Percentiles rank a stretch among this genome's conserved stretches.
Evolutionary conservation across 78 protist species (phyloP).

Genomic region (Planoprotostelium fungivorum): DNA sequence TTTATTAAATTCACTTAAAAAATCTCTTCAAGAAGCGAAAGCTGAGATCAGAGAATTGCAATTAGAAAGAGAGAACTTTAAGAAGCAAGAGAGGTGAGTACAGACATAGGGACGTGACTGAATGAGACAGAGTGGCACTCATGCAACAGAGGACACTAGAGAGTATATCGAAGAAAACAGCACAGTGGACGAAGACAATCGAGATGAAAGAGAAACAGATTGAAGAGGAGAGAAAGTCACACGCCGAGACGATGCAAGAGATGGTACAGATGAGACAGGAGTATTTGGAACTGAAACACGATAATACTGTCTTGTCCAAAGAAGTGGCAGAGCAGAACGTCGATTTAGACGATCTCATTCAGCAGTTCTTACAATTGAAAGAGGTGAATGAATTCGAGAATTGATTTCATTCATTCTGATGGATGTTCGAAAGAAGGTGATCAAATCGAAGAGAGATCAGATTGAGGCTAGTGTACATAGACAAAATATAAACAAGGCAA

Average conservation of each 20-base stretch:
- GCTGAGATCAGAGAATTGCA: neutral
- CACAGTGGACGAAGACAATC: neutral
- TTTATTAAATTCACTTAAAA: too few species aligned
- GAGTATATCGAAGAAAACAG: neutral
- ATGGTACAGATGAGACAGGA: neutral
- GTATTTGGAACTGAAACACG: neutral
- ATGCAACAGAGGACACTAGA: neutral
- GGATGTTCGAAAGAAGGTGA: too few species aligned
- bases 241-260: neutral
- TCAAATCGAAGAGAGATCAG: neutral
- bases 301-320: neutral
- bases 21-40: neutral
- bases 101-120: neutral
- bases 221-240: neutral
- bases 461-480: neutral
- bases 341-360: neutral
- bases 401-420: too few species aligned
- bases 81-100: neutral
- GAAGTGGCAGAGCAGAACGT: neutral
- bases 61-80: neutral
- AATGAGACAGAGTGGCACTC: neutral
- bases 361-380: neutral
- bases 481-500: neutral
- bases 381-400: too few species aligned
- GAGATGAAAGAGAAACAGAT: neutral